Conservation (phyloP, 306 rosid genomes). For the Malus sieversii region DNA sequence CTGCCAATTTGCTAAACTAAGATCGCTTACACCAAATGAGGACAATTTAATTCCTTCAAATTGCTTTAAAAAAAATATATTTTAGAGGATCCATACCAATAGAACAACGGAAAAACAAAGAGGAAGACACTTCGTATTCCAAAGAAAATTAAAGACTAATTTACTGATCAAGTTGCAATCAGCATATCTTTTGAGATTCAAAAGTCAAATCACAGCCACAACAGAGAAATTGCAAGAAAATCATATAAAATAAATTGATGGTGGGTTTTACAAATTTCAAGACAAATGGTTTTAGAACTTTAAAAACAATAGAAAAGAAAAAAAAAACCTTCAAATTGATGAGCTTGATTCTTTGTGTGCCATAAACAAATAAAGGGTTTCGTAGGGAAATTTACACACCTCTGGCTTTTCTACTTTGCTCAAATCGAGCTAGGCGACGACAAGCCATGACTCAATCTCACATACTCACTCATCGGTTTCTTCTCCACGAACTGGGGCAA, state of each 20-base stretch:
- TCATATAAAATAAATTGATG: neutral
- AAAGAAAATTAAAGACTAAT: neutral
- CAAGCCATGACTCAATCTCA: constrained; percentile 47
- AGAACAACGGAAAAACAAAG: no score
- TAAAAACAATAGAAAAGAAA: neutral
- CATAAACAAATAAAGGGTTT: neutral
- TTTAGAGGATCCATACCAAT: no score
- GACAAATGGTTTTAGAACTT: neutral
- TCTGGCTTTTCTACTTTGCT: constrained; percentile 42
- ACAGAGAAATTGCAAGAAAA: no score
- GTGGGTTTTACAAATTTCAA: neutral
- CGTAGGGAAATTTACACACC: neutral
- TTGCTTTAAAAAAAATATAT: no score
- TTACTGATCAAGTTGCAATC: neutral
- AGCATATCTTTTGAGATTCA: neutral
- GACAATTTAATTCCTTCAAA: no score
- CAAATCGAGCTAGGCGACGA: constrained; percentile 49
- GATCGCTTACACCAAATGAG: no score
- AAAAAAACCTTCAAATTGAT: no score
- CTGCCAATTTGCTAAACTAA: no score
- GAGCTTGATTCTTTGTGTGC: neutral
- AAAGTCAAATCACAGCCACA: neutral
- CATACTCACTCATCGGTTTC: constrained; percentile 44
- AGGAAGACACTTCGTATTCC: no score
- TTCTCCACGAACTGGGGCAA: constrained; percentile 45